Evolutionary conservation across 371 early-diverging fungal species (phyloP), one percentile per base, ranked within the genome.

Genomic region (Apophysomyces elegans): DNA sequence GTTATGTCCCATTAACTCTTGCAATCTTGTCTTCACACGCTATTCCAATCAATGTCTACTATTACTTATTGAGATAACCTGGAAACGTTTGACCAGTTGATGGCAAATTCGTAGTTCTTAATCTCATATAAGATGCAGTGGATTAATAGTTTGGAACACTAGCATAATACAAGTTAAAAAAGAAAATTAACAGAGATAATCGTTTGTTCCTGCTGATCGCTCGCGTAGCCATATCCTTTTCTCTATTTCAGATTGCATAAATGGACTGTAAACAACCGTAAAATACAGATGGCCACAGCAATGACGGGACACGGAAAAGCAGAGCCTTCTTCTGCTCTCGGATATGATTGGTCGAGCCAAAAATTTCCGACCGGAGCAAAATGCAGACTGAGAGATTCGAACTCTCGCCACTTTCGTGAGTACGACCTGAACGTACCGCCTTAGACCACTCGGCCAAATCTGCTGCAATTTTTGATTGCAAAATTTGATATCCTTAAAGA

Each of bases 371-470:
- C 43, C 1, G 14, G 1, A 43, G 43, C 5, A 43, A 43, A 47
- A 3, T 71, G 71, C 67, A 71, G 71, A 61, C 63, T 67, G 71
- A 67, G 71, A 71, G 71, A 71, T 71, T 71, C 68, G 72, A 72
- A 72, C 72, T 72, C 72, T 65, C 72, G 72, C 72, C 72, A 72
- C 72, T 72, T 62, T 32, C 72, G 72, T 72, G 72, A 72, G 58
- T 72, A 72, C 72, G 72, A 72, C 72, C 72, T 72, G 72, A 72
- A 72, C 72, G 68, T 72, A 72, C 58, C 72, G 72, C 72, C 43
- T 72, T 72, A 72, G 69, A 72, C 72, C 72, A 65, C 72, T 72
- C 72, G 43, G 72, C 72, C 72, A 72, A 68, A 62, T 65, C 72
- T 72, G 69, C 72, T 37, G 13, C 9, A 43, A 9, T 12, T 14